Percentiles rank a stretch among this genome's conserved stretches.
Evolutionary conservation across 345 rosid genomes (phyloP).

Genomic region (Pistacia atlantica): DNA sequence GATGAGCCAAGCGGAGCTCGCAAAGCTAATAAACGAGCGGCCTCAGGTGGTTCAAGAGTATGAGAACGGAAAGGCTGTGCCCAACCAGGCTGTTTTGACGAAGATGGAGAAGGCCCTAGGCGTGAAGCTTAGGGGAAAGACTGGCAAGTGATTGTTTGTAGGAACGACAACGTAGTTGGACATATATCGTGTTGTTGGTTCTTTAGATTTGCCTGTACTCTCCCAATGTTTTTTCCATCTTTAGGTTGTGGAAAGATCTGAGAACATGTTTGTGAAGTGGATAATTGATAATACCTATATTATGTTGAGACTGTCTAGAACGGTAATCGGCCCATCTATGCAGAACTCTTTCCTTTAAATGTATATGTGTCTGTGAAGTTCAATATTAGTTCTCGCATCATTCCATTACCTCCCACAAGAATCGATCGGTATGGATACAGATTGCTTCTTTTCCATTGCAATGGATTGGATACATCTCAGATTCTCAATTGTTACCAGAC

Average conservation of each 20-base stretch:
- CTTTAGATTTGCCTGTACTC: neutral
- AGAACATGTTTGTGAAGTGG: neutral
- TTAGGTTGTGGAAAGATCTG: neutral
- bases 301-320: too few relatives aligned
- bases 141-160: conserved; percentile 30
- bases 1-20: conserved; percentile 77
- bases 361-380: too few relatives aligned
- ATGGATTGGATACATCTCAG: too few relatives aligned
- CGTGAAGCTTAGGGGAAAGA: conserved; percentile 71
- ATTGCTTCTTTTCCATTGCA: too few relatives aligned
- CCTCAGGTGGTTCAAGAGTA: conserved; percentile 86
- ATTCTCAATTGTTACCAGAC: too few relatives aligned
- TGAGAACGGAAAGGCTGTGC: conserved; percentile 86
- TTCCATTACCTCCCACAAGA: too few relatives aligned
- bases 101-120: conserved; percentile 88
- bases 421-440: too few relatives aligned
- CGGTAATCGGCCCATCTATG: too few relatives aligned
- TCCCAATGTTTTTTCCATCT: neutral
- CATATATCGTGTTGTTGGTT: neutral
- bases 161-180: conserved; percentile 3
- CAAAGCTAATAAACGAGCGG: conserved; percentile 74
- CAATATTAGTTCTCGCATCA: too few relatives aligned
- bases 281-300: too few relatives aligned
- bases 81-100: conserved; percentile 64
- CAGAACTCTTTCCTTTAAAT: too few relatives aligned